Evolutionary conservation across 345 rosid genomes (phyloP), one percentile per base, ranked within the genome.

Genomic region (Durio zibethinus): DNA sequence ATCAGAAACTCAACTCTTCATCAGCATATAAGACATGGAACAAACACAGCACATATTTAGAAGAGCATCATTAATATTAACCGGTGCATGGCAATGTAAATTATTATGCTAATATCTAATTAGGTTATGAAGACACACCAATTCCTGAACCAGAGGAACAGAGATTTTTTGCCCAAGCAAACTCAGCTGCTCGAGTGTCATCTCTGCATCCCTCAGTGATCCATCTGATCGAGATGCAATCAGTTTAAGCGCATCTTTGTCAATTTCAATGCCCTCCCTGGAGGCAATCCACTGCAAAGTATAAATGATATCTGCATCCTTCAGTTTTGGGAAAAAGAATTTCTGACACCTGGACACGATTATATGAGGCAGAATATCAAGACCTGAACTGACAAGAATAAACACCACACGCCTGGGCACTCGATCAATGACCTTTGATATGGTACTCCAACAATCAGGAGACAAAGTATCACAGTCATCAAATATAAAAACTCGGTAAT

Each of bases 161-260:
- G 91, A 91, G 80, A 97, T 90, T 87, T 86, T 89, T 82, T 88
- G 91, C 78, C 99, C 99, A 6, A 97, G 94, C 80, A 97, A 87
- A 80, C 97, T 88, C 27, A 97, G 83, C 76, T 97, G 99, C 78
- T 94, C 98, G 25, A 97, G 89, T 73, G 98, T 97, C 98, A 97
- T 97, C 80, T 91, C 91, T 0, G 98, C 97, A 79, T 97, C 98
- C 86, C 99, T 87, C 82, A 97, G 84, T 1, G 99, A 97, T 72
- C 99, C 99, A 83, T 97, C 98, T 14, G 99, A 97, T 77, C 89
- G 88, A n/a, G 97, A 92, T 62, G 98, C 96, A 81, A 97, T 92
- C 75, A 97, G 96, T 67, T 92, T 94, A 71, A 94, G 81, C 0
- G 98, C 99, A 48, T 94, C 92, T 70, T 84, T 89, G 62, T 90